phyloP scores from a whole-genome alignment of 2,329 filamentous ascomycete genomes.

The Talaromyces sp. region DNA sequence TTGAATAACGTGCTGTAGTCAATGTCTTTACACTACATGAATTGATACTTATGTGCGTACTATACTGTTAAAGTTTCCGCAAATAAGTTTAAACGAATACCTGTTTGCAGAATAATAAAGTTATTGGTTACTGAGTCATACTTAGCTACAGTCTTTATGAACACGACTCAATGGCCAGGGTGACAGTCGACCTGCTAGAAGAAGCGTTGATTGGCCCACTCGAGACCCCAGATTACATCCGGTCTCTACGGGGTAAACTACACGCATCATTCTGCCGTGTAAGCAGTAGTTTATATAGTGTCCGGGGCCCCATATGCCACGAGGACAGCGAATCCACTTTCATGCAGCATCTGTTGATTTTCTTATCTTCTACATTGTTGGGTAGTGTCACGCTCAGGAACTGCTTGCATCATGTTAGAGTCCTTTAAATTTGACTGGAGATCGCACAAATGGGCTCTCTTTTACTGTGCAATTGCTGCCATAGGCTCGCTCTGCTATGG shows the following conservation, averaged over 20 bases:
- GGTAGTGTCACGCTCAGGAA: neutral
- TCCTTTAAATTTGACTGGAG: neutral
- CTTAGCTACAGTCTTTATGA: too few species aligned
- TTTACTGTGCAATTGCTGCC: neutral
- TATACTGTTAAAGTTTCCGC: neutral
- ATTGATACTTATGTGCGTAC: neutral
- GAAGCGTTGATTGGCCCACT: neutral
- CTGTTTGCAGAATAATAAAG: too few species aligned
- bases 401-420: neutral
- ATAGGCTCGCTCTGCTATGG: neutral
- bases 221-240: neutral
- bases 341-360: neutral
- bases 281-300: neutral
- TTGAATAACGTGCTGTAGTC: neutral
- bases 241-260: neutral
- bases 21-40: neutral
- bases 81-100: too few species aligned
- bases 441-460: neutral
- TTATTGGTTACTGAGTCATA: too few species aligned
- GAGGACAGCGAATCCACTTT: neutral
- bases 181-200: neutral
- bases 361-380: too few species aligned
- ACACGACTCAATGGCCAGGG: too few species aligned
- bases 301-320: neutral
- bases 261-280: neutral